These are phyloP conservation scores for Echinosophora koreensis DNA, from an alignment of 306 rosid species.

Conservation along the genomic window DNA sequence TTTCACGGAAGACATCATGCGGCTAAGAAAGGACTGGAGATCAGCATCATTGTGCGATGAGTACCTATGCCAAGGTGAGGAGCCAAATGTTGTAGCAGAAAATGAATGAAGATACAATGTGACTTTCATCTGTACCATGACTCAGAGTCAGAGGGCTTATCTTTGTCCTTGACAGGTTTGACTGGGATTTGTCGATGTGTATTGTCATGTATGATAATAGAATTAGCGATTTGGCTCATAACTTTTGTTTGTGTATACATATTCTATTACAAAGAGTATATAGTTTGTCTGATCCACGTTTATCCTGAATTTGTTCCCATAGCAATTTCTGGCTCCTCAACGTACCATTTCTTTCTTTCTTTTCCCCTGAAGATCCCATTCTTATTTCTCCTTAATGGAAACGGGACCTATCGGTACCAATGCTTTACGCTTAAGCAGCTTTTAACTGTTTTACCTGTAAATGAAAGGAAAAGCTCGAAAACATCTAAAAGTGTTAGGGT, in stretches of 20 bases:
- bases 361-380: neutral
- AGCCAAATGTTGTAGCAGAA: constrained; percentile 77
- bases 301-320: neutral
- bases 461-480: neutral
- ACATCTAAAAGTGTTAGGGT: neutral
- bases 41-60: constrained; percentile 80
- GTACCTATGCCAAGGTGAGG: constrained; percentile 85
- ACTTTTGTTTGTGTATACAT: constrained; percentile 5
- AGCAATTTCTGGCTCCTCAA: neutral
- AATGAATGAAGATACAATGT: constrained; percentile 55
- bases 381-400: neutral
- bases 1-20: constrained; percentile 84
- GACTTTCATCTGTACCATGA: constrained; percentile 26
- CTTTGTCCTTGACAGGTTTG: constrained; percentile 25
- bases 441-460: neutral
- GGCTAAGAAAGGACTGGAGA: constrained; percentile 86
- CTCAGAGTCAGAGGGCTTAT: neutral
- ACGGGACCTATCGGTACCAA: too few species aligned
- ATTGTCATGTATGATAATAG: constrained; percentile 60
- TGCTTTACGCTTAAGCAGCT: too few species aligned
- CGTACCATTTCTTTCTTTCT: neutral
- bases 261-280: constrained; percentile 22
- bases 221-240: constrained; percentile 38
- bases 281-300: constrained; percentile 10
- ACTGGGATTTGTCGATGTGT: constrained; percentile 46